phyloP scores from a whole-genome alignment of 352 stramenopile genomes.

The Phytopythium litorale region DNA sequence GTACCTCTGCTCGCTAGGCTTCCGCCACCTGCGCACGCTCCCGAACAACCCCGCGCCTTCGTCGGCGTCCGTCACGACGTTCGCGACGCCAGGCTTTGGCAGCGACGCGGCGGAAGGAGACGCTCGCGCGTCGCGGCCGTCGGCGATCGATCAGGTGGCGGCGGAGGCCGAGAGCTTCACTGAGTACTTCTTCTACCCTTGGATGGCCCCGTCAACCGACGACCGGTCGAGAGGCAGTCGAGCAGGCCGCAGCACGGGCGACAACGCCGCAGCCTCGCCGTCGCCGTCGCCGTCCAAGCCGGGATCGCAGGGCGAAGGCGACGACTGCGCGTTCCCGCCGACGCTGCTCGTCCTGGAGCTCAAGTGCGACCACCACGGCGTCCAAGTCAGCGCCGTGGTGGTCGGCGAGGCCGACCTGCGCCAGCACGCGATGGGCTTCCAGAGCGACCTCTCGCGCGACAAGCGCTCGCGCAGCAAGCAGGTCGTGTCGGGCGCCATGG shows the following conservation, averaged over 20 bases:
- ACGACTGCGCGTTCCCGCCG: slow-evolving; percentile 9
- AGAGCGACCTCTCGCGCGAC: slow-evolving; percentile 24
- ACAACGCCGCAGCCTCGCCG: background rate
- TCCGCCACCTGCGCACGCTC: slow-evolving; percentile 49
- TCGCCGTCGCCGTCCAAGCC: background rate
- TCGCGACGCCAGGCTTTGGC: slow-evolving; percentile 5
- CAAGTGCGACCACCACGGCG: slow-evolving; percentile 68
- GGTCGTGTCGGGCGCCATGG: slow-evolving; percentile 26
- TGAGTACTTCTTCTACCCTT: slow-evolving; percentile 63
- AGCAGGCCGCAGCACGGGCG: background rate
- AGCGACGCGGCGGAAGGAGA: slow-evolving; percentile 8
- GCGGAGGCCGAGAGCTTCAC: slow-evolving; percentile 48
- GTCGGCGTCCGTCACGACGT: slow-evolving; percentile 11
- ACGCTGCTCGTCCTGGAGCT: slow-evolving; percentile 62
- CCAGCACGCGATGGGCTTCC: slow-evolving; percentile 60
- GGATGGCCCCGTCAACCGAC: slow-evolving; percentile 29
- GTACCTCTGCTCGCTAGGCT: slow-evolving; percentile 62
- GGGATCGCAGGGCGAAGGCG: background rate
- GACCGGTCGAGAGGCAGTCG: slow-evolving; percentile 4
- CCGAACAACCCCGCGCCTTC: slow-evolving; percentile 7
- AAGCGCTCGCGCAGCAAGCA: background rate
- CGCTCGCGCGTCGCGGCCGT: slow-evolving; percentile 10
- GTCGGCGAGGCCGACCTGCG: slow-evolving; percentile 59
- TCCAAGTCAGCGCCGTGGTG: slow-evolving; percentile 56
- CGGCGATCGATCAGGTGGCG: slow-evolving; percentile 24